Conservation (phyloP, 805 yeast species). For the Zygosaccharomyces bisporus region DNA sequence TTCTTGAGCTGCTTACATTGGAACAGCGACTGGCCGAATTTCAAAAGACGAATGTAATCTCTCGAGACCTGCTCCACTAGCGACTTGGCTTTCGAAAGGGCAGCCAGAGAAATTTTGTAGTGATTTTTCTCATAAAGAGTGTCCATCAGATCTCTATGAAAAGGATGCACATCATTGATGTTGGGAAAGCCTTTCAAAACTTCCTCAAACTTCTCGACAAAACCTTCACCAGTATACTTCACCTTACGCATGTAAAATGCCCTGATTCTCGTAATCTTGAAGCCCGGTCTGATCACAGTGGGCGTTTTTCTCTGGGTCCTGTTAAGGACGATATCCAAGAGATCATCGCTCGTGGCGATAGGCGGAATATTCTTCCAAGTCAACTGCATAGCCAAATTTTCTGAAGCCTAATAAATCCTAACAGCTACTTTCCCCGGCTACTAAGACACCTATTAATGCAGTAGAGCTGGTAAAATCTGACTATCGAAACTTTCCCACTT, state of each 20-base stretch:
- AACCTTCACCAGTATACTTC: conserved; percentile 93
- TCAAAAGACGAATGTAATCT: conserved; percentile 89
- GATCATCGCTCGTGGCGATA: conserved; percentile 86
- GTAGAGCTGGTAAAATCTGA: neutral
- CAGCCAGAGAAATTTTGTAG: conserved; percentile 93
- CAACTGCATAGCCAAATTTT: conserved; percentile 67
- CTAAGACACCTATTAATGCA: neutral
- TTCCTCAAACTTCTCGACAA: conserved; percentile 86
- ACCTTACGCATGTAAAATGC: conserved; percentile 98
- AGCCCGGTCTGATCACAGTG: conserved; percentile 96
- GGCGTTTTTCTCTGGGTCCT: conserved; percentile 99
- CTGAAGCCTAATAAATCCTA: neutral
- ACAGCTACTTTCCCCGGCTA: neutral
- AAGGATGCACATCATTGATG: conserved; percentile 96
- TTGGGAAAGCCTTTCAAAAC: conserved; percentile 88
- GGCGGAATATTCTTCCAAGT: conserved; percentile 98
- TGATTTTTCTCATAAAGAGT: conserved; percentile 97
- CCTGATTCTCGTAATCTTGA: conserved; percentile 91
- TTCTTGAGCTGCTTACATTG: conserved; percentile 98
- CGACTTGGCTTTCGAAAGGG: conserved; percentile 89
- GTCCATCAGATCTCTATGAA: conserved; percentile 97
- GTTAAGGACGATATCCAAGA: conserved; percentile 93
- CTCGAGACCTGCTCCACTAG: conserved; percentile 93
- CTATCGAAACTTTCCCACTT: neutral
- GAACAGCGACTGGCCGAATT: conserved; percentile 95